These are phyloP conservation scores for Pelargonium australe DNA, from an alignment of 441 rosid genomes.

Conservation along the genomic window DNA sequence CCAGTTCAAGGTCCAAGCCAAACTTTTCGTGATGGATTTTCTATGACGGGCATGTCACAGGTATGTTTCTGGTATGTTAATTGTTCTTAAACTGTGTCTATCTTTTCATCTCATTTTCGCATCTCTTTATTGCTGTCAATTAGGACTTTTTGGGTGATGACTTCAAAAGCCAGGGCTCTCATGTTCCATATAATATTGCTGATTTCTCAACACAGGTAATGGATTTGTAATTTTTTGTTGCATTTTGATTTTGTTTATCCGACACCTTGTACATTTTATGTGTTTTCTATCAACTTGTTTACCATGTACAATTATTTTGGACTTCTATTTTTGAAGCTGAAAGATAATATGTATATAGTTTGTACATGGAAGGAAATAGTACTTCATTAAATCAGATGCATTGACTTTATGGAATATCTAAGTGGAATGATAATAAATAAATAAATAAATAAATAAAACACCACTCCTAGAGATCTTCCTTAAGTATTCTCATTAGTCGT, in stretches of 20 bases:
- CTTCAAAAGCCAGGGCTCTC: conserved; percentile 97
- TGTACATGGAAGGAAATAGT: no score
- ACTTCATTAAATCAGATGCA: no score
- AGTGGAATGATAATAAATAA: no score
- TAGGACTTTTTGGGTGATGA: conserved; percentile 97
- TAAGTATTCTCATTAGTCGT: no score
- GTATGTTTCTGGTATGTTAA: conserved; percentile 24
- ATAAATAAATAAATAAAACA: no score
- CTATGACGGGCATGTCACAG: conserved; percentile 96
- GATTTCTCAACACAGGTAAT: conserved; percentile 89
- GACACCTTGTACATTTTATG: background rate
- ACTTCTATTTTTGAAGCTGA: no score
- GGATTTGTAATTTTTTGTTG: conserved; percentile 11
- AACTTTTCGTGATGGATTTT: conserved; percentile 90
- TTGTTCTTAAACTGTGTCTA: background rate
- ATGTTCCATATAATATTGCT: conserved; percentile 76
- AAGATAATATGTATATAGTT: no score
- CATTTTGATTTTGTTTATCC: background rate
- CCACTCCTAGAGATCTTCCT: no score
- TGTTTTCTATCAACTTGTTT: background rate
- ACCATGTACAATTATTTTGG: no score
- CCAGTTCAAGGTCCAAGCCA: conserved; percentile 82
- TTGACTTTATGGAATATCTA: no score
- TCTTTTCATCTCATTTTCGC: background rate
- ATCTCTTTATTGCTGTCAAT: conserved; percentile 15